Evolutionary conservation across 345 rosid species (phyloP).

Genomic region (Lepidium africanum): DNA sequence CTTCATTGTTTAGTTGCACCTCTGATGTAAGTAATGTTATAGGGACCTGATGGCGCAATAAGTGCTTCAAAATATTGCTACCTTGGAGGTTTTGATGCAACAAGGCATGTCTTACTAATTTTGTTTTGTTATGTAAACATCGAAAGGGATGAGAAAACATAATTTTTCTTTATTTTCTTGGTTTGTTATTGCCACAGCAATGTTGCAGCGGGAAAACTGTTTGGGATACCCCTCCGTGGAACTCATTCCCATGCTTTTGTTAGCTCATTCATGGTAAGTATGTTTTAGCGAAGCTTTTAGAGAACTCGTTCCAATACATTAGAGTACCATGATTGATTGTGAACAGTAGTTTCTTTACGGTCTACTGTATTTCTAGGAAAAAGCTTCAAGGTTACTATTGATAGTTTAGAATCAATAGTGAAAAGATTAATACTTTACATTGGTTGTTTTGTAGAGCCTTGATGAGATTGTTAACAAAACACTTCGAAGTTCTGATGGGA

Average conservation of each 20-base stretch:
- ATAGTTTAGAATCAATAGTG: neutral
- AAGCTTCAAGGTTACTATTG: too few relatives aligned
- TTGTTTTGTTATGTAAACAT: neutral
- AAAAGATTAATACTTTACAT: slow-evolving; percentile 2
- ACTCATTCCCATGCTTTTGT: slow-evolving; percentile 98
- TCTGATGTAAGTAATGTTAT: slow-evolving; percentile 12
- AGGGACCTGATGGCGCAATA: slow-evolving; percentile 94
- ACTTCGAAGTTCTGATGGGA: slow-evolving; percentile 56
- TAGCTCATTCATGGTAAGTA: slow-evolving; percentile 85
- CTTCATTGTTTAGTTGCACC: slow-evolving; percentile 3
- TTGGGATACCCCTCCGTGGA: slow-evolving; percentile 87
- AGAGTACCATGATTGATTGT: neutral
- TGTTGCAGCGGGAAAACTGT: slow-evolving; percentile 85
- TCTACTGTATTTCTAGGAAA: neutral
- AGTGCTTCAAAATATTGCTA: slow-evolving; percentile 87
- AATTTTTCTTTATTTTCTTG: neutral
- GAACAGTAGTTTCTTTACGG: neutral
- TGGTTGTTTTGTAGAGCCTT: slow-evolving; percentile 47
- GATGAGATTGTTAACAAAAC: slow-evolving; percentile 76
- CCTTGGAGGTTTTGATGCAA: slow-evolving; percentile 93
- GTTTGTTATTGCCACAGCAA: slow-evolving; percentile 44
- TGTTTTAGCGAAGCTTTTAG: neutral
- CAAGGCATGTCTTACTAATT: slow-evolving; percentile 44
- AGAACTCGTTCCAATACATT: neutral
- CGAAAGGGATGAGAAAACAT: neutral